phyloP scores from a whole-genome alignment of 2,329 filamentous ascomycete genomes.

The Monosporascus sp. region DNA sequence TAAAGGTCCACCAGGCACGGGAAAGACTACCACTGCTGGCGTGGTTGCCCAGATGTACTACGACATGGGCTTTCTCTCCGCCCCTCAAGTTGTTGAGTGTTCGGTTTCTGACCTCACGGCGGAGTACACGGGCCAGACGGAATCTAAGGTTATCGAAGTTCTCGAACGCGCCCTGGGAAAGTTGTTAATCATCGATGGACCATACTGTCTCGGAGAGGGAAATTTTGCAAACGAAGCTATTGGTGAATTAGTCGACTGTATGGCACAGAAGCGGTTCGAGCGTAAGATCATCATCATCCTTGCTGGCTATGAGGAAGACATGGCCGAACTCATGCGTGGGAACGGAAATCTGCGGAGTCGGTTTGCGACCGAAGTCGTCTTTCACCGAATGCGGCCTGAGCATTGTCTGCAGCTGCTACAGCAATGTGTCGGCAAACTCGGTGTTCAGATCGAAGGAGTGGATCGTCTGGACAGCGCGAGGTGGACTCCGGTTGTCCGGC shows the following conservation, averaged over 20 bases:
- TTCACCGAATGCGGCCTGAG: background rate
- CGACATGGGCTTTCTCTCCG: no score
- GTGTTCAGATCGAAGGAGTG: constrained; percentile 5
- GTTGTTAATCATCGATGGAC: constrained; percentile 1
- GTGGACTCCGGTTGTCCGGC: constrained; percentile 3
- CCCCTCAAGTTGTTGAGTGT: no score
- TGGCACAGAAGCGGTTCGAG: constrained; percentile 36
- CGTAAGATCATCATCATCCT: constrained; percentile 47
- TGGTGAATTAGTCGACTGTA: constrained; percentile 10
- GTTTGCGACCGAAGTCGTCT: constrained; percentile 29
- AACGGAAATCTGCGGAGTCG: constrained; percentile 48
- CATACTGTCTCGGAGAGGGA: background rate
- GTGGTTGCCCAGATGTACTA: no score
- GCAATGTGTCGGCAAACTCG: constrained; percentile 8
- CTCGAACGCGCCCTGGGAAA: no score
- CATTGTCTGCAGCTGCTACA: constrained; percentile 4
- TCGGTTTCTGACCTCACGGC: no score
- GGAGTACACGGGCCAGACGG: no score
- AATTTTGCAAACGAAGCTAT: constrained; percentile 22
- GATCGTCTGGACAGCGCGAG: constrained; percentile 2
- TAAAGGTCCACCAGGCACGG: constrained; percentile 52
- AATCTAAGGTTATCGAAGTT: no score
- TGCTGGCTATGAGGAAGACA: constrained; percentile 49
- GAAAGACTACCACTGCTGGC: constrained; percentile 32
- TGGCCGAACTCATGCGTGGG: constrained; percentile 43